Evolutionary conservation across 31 red algal genomes (phyloP), one percentile per base, ranked within the genome.

Genomic region (Asparagopsis taxiformis): DNA sequence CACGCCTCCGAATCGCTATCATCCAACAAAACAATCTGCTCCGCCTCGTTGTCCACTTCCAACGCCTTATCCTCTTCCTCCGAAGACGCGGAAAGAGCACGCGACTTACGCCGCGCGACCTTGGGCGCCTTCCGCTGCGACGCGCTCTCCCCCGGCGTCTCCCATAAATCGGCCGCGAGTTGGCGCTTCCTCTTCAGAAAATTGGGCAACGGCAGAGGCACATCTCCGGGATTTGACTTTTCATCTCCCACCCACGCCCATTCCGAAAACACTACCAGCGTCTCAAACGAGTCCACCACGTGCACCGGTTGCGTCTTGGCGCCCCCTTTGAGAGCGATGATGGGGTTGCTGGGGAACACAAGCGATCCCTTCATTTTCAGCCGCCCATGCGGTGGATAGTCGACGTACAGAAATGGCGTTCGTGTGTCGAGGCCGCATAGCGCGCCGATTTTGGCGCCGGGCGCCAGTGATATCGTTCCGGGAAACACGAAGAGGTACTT

Each of bases 401-500:
- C 50, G 29, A 86, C 41, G 57, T 66, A 26, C 37, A 86, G 25
- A 4, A 59, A 36, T 8, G 83, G 72, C 3, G 34, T 88, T 8
- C 61, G 21, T 1, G 83, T 77, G 56, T 77, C 56, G 49, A 88
- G 46, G 21, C 49, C 64, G 1, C 38, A 23, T 24, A 88, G 55
- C 41, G 50, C 41, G 9, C 72, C 83, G 30, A 78, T 61, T 8
- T 31, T 31, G n/a, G 62, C 83, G 16, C 72, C 72, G 8, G 83
- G 34, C 34, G 41, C 31, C 10, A 86, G 20, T 46, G 72, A 54
- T 10, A 59, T 20, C 10, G 48, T 71, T 29, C 82, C 82, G n/a
- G 82, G 82, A 38, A 86, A 75, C 33, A 75, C 19, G 28, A 86
- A 77, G 5, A 86, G 48, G 31, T 77, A 86, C 43, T 75, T 74